phyloP scores from a whole-genome alignment of 2,329 filamentous ascomycete species.

The Paracamarosporium sp. region DNA sequence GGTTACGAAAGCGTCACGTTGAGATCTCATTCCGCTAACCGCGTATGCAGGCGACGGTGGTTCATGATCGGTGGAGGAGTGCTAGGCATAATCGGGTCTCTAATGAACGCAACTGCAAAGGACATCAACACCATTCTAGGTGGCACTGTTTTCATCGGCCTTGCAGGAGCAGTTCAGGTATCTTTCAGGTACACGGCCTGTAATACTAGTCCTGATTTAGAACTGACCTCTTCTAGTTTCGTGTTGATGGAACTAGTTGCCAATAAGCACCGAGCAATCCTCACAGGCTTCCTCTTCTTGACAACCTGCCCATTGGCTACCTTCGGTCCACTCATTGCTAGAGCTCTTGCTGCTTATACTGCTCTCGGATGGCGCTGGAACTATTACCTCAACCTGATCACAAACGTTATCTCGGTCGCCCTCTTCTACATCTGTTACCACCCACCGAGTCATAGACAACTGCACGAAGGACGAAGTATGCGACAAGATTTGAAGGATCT shows the following conservation, averaged over 20 bases:
- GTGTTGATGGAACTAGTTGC: slow-evolving; percentile 21
- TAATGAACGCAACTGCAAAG: slow-evolving; percentile 16
- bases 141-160: slow-evolving; percentile 20
- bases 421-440: slow-evolving; percentile 23
- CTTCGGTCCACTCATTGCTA: slow-evolving; percentile 19
- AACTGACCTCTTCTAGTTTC: slow-evolving; percentile 10
- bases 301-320: slow-evolving; percentile 17
- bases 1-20: too few species aligned
- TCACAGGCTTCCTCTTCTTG: slow-evolving; percentile 19
- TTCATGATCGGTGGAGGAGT: slow-evolving; percentile 19
- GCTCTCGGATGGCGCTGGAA: slow-evolving; percentile 19
- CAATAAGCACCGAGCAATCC: slow-evolving; percentile 18
- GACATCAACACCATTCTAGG: slow-evolving; percentile 20
- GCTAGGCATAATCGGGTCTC: slow-evolving; percentile 18
- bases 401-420: slow-evolving; percentile 13
- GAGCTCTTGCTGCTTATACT: slow-evolving; percentile 12
- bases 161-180: slow-evolving; percentile 18
- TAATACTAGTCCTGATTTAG: too few species aligned
- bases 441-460: slow-evolving; percentile 16
- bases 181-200: slow-evolving; percentile 14
- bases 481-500: slow-evolving; percentile 17
- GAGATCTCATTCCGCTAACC: not conserved
- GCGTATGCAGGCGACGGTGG: slow-evolving; percentile 13
- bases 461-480: slow-evolving; percentile 16
- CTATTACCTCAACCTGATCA: slow-evolving; percentile 19